Conservation (phyloP, 1,284 basidiomycete genomes). For the Austroboletus novae-zelandiae region DNA sequence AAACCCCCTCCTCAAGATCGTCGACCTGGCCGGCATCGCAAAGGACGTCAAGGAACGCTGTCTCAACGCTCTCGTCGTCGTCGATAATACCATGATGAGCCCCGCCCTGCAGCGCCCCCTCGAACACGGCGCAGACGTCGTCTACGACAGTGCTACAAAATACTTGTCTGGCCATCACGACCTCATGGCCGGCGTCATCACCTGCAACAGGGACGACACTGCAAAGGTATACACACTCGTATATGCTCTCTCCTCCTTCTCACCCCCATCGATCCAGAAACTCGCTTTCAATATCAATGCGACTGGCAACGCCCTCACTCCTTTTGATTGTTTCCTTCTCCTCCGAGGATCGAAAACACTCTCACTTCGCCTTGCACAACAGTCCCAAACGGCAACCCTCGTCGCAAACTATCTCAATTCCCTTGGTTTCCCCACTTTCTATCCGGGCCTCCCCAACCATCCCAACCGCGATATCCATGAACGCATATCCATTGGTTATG, state of each 20-base stretch:
- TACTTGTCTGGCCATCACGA: slow-evolving; percentile 99
- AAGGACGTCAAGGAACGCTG: slow-evolving; percentile 79
- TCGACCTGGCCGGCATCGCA: slow-evolving; percentile 83
- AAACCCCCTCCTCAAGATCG: slow-evolving; percentile 96
- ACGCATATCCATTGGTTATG: slow-evolving; percentile 85
- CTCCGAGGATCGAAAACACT: slow-evolving; percentile 97
- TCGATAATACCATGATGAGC: slow-evolving; percentile 99
- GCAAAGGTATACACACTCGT: slow-evolving; percentile 59
- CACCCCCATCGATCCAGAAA: slow-evolving; percentile 45
- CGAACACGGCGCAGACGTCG: slow-evolving; percentile 94
- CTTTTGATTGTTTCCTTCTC: slow-evolving; percentile 95
- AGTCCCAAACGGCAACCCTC: slow-evolving; percentile 80
- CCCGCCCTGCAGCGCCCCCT: slow-evolving; percentile 96
- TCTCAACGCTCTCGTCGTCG: slow-evolving; percentile 83
- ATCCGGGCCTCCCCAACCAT: slow-evolving; percentile 87
- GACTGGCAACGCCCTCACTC: slow-evolving; percentile 95
- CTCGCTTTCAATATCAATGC: slow-evolving; percentile 93
- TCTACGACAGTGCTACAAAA: slow-evolving; percentile 98
- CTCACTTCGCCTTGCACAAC: slow-evolving; percentile 94
- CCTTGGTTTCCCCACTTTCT: slow-evolving; percentile 92
- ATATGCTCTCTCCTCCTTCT: neutral
- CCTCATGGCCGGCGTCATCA: slow-evolving; percentile 95
- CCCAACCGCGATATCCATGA: slow-evolving; percentile 87
- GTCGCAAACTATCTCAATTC: slow-evolving; percentile 87
- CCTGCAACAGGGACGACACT: slow-evolving; percentile 89